A percentile compares a stretch with the other conserved stretches of the same genome.
Evolutionary conservation across 768 basidiomycete species (phyloP).

Genomic region (Xerocomus potaroensis): DNA sequence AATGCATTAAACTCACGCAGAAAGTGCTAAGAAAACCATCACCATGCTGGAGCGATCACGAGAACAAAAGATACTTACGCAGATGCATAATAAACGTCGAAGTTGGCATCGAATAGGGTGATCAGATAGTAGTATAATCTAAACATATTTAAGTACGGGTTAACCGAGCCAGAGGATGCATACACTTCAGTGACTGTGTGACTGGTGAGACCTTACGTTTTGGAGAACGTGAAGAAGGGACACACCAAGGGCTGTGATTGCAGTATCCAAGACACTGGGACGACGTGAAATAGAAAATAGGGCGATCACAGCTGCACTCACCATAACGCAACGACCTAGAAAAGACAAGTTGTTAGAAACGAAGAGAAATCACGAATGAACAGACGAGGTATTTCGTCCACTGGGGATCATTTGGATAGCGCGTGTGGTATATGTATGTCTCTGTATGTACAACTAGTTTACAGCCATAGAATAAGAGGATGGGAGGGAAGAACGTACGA

Average conservation of each 20-base stretch:
- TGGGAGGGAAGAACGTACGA: constrained; percentile 15
- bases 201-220: constrained; percentile 4
- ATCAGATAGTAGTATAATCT: constrained; percentile 31
- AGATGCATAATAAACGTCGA: constrained; percentile 25
- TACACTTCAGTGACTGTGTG: constrained; percentile 27
- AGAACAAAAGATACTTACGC: constrained; percentile 13
- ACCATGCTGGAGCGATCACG: background rate
- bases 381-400: constrained; percentile 22
- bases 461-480: background rate
- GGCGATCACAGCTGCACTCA: constrained; percentile 2
- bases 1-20: constrained; percentile 24
- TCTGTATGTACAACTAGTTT: constrained; percentile 9
- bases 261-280: constrained; percentile 23
- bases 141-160: constrained; percentile 6
- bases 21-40: constrained; percentile 20
- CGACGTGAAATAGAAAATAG: background rate
- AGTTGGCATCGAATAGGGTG: constrained; percentile 18
- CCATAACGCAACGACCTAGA: constrained; percentile 22
- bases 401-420: constrained; percentile 19
- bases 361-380: background rate
- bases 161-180: background rate
- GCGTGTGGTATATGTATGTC: constrained; percentile 28
- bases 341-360: background rate
- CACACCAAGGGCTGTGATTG: constrained; percentile 24
- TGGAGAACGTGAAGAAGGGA: background rate